Conservation (phyloP, 2,329 filamentous ascomycete genomes). For the Botrytis fabae region DNA sequence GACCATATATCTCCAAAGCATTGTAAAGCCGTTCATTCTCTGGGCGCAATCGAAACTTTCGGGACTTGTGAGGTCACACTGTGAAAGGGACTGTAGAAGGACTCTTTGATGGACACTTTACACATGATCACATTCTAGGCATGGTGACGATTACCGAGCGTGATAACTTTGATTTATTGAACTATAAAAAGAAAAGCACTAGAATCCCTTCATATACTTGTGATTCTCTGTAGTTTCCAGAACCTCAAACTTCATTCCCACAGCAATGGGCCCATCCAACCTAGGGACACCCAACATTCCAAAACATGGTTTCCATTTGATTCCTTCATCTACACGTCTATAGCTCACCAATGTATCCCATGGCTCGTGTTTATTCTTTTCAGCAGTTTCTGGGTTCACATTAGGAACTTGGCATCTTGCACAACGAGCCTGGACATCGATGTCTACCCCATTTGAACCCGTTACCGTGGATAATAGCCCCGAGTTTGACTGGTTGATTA, state of each 20-base stretch:
- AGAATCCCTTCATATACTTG: constrained; percentile 48
- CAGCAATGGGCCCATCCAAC: constrained; percentile 53
- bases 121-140: background rate
- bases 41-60: too few relatives aligned
- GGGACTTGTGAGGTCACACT: background rate
- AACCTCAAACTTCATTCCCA: constrained; percentile 61
- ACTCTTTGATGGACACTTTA: background rate
- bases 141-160: background rate
- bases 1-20: background rate
- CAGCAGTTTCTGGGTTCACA: constrained; percentile 54
- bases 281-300: constrained; percentile 64
- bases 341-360: constrained; percentile 57
- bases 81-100: background rate
- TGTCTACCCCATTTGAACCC: constrained; percentile 41
- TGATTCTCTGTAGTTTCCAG: constrained; percentile 58
- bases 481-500: constrained; percentile 35
- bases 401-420: constrained; percentile 71
- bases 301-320: constrained; percentile 66
- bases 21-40: background rate
- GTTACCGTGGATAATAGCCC: constrained; percentile 6
- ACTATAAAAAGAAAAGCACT: background rate
- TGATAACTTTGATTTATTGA: background rate
- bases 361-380: constrained; percentile 49
- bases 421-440: constrained; percentile 63
- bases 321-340: constrained; percentile 60